These are phyloP conservation scores for Hypoxylon sp. DNA, from an alignment of 2,329 filamentous ascomycete species.

Conservation along the genomic window DNA sequence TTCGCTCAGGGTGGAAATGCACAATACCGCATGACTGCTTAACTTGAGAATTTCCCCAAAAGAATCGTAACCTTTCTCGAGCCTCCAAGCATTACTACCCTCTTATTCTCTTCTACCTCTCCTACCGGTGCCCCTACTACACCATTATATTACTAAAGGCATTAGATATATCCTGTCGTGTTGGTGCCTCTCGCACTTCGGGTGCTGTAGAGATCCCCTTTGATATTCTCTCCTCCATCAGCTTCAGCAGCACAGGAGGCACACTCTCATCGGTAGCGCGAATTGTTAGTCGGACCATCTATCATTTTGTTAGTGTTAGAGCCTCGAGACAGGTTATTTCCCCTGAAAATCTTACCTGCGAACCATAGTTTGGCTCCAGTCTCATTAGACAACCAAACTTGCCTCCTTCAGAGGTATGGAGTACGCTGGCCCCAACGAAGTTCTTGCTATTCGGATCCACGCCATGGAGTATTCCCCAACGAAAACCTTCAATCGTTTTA, in stretches of 20 bases:
- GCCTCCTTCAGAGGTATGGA: constrained; percentile 84
- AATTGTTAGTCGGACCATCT: constrained; percentile 95
- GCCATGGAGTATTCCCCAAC: constrained; percentile 86
- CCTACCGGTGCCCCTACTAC: constrained; percentile 44
- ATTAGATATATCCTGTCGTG: constrained; percentile 67
- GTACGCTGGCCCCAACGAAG: constrained; percentile 89
- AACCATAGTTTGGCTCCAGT: constrained; percentile 93
- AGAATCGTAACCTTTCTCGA: constrained; percentile 26
- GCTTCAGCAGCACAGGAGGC: constrained; percentile 82
- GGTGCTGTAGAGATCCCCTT: constrained; percentile 62
- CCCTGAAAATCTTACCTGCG: constrained; percentile 76
- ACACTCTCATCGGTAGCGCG: constrained; percentile 94
- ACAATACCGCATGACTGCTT: constrained; percentile 39
- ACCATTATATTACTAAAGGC: constrained; percentile 72
- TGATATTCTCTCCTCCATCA: constrained; percentile 88
- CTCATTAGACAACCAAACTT: constrained; percentile 96
- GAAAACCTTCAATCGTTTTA: constrained; percentile 84
- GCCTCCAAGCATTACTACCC: constrained; percentile 29
- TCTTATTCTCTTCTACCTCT: constrained; percentile 29
- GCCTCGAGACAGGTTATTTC: background rate
- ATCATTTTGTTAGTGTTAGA: constrained; percentile 39
- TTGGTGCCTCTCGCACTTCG: constrained; percentile 60
- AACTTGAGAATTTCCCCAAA: constrained; percentile 28
- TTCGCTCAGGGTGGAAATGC: constrained; percentile 43
- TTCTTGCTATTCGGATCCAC: constrained; percentile 96